Percentiles rank a stretch among this genome's conserved stretches.
Conservation (phyloP, 176 grass and related monocot genomes). For the Oryza nivara region DNA sequence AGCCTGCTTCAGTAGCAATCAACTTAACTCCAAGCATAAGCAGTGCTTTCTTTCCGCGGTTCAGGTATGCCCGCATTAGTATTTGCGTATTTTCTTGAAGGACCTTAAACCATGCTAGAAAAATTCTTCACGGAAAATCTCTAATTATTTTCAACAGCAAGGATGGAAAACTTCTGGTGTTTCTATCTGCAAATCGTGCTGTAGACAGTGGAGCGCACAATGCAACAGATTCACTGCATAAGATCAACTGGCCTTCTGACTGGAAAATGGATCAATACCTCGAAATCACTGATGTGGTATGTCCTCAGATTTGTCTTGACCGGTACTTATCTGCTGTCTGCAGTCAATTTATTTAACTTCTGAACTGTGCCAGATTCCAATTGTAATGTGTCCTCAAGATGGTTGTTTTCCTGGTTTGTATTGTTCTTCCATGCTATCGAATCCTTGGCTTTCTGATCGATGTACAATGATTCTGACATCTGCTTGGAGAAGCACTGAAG, state of each 20-base stretch:
- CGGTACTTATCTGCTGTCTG: neutral
- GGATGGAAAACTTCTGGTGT: slow-evolving; percentile 64
- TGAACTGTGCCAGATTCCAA: slow-evolving; percentile 55
- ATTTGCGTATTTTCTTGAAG: neutral
- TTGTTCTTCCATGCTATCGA: slow-evolving; percentile 56
- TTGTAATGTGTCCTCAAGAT: slow-evolving; percentile 77
- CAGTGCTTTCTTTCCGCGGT: slow-evolving; percentile 71
- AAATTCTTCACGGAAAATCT: slow-evolving; percentile 18
- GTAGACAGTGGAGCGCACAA: slow-evolving; percentile 66
- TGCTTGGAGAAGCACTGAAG: slow-evolving; percentile 77
- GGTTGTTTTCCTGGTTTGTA: slow-evolving; percentile 84
- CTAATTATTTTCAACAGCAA: slow-evolving; percentile 38
- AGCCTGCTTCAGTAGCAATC: neutral
- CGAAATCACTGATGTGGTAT: slow-evolving; percentile 62
- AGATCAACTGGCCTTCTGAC: slow-evolving; percentile 60
- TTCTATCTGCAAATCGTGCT: slow-evolving; percentile 68
- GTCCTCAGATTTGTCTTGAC: neutral
- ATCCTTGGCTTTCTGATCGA: slow-evolving; percentile 92
- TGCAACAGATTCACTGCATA: slow-evolving; percentile 66
- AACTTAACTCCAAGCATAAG: slow-evolving; percentile 59
- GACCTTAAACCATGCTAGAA: neutral
- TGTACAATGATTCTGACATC: slow-evolving; percentile 71
- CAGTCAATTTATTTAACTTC: neutral
- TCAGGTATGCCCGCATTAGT: slow-evolving; percentile 54
- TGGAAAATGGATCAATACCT: slow-evolving; percentile 39